Evolutionary conservation across 2,329 filamentous ascomycete species (phyloP), one percentile per base, ranked within the genome.

Genomic region (Parastagonospora nodorum): DNA sequence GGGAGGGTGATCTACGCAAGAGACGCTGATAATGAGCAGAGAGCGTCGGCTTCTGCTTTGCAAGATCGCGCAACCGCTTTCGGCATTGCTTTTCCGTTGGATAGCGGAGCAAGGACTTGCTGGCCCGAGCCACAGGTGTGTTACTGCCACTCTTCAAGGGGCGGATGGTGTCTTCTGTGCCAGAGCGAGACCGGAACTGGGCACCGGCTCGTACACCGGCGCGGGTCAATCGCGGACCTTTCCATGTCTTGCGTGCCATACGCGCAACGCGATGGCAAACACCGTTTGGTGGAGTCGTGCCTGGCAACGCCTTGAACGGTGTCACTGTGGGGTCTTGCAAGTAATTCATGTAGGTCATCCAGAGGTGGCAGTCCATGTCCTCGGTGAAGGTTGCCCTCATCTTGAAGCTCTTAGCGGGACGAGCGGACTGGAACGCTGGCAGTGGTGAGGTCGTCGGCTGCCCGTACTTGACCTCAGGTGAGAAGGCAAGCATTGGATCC

Each of bases 291-390:
- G 85, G 85, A 30, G 82, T 78, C 37, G 82, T 84, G 42, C 85
- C 84, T 2, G 84, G 85, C 1, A 86, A 78, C 73, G 84, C 85
- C 64, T 87, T 87, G 77, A 87, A 87, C 0, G 85, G 85, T 1
- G 85, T 88, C 41, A 87, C 80, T 3, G 82, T 84, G 15, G 85
- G 85, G 67, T 87, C 84, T 54, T 85, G 82, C n/a, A 87, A 74
- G 66, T 86, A 87, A 45, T 80, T 77, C 73, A 86, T 82, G 70
- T 86, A 88, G 8, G 83, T 85, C 65, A 84, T 82, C 84, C 85
- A 87, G 29, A 88, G 72, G 63, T 88, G 85, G 48, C 82, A 79
- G 64, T 88, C 85, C 84, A 86, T 87, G 44, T 85, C 83, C 37
- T 80, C 74, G 5, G 81, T 85, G 80, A 84, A 88, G 35, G 71